Base-by-base conservation (phyloP, 331 rosid species). In the Ulmus americana region DNA sequence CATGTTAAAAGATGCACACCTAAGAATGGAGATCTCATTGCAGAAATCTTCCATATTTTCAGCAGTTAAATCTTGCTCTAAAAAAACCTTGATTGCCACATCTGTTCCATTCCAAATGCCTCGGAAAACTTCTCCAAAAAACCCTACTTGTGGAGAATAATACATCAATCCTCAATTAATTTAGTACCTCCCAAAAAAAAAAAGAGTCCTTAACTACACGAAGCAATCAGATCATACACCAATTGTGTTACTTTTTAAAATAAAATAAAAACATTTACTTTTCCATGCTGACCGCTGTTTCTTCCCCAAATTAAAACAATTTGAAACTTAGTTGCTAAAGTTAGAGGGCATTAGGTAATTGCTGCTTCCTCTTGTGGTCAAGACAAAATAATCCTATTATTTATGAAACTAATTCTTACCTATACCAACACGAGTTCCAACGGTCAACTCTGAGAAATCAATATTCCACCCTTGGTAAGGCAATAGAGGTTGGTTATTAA, bases 41-140 rank as follows among this genome's bases (percentile, higher is more conserved):
- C 99, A 90, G 72, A 94, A 94, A 68, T 94, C 99, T 83, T 90
- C 97, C 95, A 90, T 82, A 81, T 94, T 94, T 79, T 94, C 97
- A 59, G 87, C 80, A 59, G 97, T 94, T 64, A 90, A 80, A 84
- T 90, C 97, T 80, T 94, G 97, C 84, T 90, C 99, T 16, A 94
- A 85, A 73, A 94, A 90, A 75, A 94, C 95, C 84, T 94, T 94
- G 70, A 94, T 78, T 49, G 99, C 99, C 56, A 94, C 99, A 61
- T 90, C 97, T 52, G 97, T 94, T 70, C 99, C 99, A 69, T 94
- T 90, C 99, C 99, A 94, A 62, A 81, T 68, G 50, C 99, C 96
- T 45, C 91, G 96, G 71, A 94, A 94, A 66, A 94, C 99, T 75
- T 94, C 99, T 68, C 99, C 99, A 70, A 94, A 94, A 82, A 90